A percentile compares a stretch with the other conserved stretches of the same genome.
Evolutionary conservation across 805 yeast species (phyloP).

Genomic region (Yarrowia sp.): DNA sequence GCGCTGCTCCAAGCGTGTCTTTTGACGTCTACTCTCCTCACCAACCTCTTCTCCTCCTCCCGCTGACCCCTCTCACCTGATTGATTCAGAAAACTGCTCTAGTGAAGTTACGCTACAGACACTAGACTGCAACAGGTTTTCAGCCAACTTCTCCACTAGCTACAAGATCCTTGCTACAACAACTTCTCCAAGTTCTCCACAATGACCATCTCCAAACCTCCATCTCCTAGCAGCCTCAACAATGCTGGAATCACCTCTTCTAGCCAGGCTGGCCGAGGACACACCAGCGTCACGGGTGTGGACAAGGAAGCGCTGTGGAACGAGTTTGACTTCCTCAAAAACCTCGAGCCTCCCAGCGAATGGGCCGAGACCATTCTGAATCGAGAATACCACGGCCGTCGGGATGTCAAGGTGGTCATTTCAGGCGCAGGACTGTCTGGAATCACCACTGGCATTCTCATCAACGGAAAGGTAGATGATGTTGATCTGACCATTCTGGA

Average conservation of each 20-base stretch:
- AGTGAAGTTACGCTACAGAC: not conserved
- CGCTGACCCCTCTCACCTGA: not conserved
- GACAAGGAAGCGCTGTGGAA: constrained; percentile 28
- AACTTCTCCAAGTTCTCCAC: too few relatives aligned
- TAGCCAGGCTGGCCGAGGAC: constrained; percentile 23
- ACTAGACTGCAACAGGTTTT: too few relatives aligned
- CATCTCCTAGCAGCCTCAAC: not conserved
- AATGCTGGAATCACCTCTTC: constrained; percentile 18
- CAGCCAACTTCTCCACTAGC: too few relatives aligned
- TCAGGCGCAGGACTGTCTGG: constrained; percentile 49
- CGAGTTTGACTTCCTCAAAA: constrained; percentile 25
- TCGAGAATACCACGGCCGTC: constrained; percentile 30
- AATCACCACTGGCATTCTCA: constrained; percentile 44
- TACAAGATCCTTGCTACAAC: too few relatives aligned
- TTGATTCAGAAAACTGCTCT: too few relatives aligned
- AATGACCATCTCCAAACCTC: constrained; percentile 19
- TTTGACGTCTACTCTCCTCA: not conserved
- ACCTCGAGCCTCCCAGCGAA: constrained; percentile 31
- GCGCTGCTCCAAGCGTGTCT: constrained; percentile 1
- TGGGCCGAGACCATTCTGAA: constrained; percentile 22
- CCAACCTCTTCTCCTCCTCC: too few relatives aligned
- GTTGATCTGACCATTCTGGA: constrained; percentile 46
- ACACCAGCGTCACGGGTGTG: constrained; percentile 16
- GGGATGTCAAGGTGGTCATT: constrained; percentile 43
- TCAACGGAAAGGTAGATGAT: constrained; percentile 44